A percentile compares a stretch with the other conserved stretches of the same genome.
Conservation (phyloP, 2,329 filamentous ascomycete species). For the Exophiala sp. region DNA sequence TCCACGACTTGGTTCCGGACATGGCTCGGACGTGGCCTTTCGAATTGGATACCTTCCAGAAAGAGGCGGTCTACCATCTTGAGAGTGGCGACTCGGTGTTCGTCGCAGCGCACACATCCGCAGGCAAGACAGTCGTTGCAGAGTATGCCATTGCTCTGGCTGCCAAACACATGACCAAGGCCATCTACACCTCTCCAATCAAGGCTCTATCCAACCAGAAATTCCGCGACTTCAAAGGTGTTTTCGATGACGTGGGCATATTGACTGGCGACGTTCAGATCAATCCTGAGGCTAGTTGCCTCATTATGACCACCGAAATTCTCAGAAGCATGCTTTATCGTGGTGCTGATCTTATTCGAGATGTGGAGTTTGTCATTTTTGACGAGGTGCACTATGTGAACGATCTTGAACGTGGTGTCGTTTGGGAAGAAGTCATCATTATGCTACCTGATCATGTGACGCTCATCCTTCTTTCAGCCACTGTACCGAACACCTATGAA, state of each 20-base stretch:
- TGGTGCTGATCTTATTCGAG: constrained; percentile 89
- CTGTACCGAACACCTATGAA: constrained; percentile 94
- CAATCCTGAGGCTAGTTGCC: constrained; percentile 91
- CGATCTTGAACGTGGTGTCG: constrained; percentile 89
- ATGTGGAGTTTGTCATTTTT: constrained; percentile 98
- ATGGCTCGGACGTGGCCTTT: constrained; percentile 98
- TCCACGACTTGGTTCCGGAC: constrained; percentile 85
- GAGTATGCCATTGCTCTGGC: constrained; percentile 97
- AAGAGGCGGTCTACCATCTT: constrained; percentile 95
- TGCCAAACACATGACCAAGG: constrained; percentile 98
- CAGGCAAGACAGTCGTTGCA: constrained; percentile 95
- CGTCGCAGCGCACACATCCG: constrained; percentile 94
- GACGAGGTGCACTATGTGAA: constrained; percentile 99
- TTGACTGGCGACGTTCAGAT: constrained; percentile 97
- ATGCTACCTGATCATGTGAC: constrained; percentile 98
- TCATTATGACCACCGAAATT: constrained; percentile 99
- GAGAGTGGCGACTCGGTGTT: constrained; percentile 97
- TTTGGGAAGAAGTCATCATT: constrained; percentile 99
- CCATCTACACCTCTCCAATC: constrained; percentile 98
- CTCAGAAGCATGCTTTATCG: constrained; percentile 96
- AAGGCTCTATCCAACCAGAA: constrained; percentile 99
- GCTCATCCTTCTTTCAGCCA: constrained; percentile 89
- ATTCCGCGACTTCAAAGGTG: constrained; percentile 86
- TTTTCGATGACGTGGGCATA: constrained; percentile 90
- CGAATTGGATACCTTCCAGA: constrained; percentile 96